phyloP scores from a whole-genome alignment of 2,329 filamentous ascomycete genomes.

The Aspergillus pseudoglaucus region DNA sequence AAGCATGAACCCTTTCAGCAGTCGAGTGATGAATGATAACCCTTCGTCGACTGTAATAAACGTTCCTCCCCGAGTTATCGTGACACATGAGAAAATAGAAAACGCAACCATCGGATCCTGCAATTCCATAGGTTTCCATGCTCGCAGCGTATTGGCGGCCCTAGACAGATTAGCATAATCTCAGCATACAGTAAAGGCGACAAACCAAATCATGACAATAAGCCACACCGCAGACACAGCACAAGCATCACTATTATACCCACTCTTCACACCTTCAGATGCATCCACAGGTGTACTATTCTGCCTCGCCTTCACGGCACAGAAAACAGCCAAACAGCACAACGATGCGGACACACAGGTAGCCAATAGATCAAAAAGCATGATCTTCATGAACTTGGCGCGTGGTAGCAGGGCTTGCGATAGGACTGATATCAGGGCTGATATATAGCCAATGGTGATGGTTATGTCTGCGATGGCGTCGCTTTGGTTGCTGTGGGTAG shows the following conservation, averaged over 20 bases:
- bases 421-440: conserved; percentile 59
- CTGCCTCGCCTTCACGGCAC: conserved; percentile 56
- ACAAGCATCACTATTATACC: conserved; percentile 63
- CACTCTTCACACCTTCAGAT: conserved; percentile 21
- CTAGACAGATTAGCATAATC: conserved; percentile 7
- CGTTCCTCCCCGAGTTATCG: conserved; percentile 46
- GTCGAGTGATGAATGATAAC: conserved; percentile 34
- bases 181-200: neutral
- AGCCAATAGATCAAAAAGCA: conserved; percentile 53
- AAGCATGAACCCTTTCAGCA: conserved; percentile 58
- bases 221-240: conserved; percentile 65
- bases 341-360: conserved; percentile 55
- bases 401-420: conserved; percentile 60
- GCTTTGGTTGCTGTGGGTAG: conserved; percentile 40
- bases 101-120: conserved; percentile 62
- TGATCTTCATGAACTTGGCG: conserved; percentile 64
- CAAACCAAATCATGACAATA: conserved; percentile 58
- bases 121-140: conserved; percentile 55
- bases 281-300: conserved; percentile 43
- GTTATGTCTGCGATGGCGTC: conserved; percentile 45
- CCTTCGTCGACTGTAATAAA: conserved; percentile 37
- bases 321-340: conserved; percentile 58
- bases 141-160: conserved; percentile 56
- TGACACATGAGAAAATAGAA: conserved; percentile 61
- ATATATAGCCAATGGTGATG: conserved; percentile 48